Base-by-base conservation (phyloP, 176 grass and related monocot genomes). In the Cenchrus fungigraminus region DNA sequence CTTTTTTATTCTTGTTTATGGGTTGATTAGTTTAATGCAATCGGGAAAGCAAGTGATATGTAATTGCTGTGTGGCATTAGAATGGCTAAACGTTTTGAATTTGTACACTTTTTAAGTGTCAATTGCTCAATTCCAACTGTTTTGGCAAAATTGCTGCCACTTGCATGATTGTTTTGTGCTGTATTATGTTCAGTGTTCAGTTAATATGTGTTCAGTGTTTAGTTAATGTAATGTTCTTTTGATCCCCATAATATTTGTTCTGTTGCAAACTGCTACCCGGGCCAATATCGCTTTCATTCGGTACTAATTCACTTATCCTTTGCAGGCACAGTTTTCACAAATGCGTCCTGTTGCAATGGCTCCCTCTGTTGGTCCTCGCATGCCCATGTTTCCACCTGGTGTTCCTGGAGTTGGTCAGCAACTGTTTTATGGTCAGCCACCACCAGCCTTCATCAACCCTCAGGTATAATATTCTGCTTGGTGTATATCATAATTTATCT, bases 401-500 rank as follows among this genome's bases (percentile, higher is more conserved):
- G 90, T 85, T 71, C 93, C 88, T 72, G 92, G 92, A 71, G 89
- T 95, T 85, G 93, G 93, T 49, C 97, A 99, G 31, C 93, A 89
- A 75, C 63, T 99, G 37, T 99, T 99, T 63, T 99, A 94, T 91
- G 97, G 91, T 40, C 97, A 95, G 68, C 97, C 93, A 79, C 90
- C 91, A 56, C 79, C 91, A 71, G 69, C 91, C 12, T 94, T 99
- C 86, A 92, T 99, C 45, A 89, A 92, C 79, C 89, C 89, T 31
- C 97, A 94, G 90, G 97, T 94, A 91, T 11, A 57, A 54, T 20
- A 31, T 1, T 15, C 4, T 16, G 22, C 40, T 67, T 44, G 8
- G 71, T 73, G 15, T 50, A 49, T 65, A 49, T 65, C 9, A 34
- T 34, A 34, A 54, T 65, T 14, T 65, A 15, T 65, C 28, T 15